Evolutionary conservation across 805 yeast species (phyloP), one percentile per base, ranked within the genome.

Genomic region (Grigorovia transvaalensis): DNA sequence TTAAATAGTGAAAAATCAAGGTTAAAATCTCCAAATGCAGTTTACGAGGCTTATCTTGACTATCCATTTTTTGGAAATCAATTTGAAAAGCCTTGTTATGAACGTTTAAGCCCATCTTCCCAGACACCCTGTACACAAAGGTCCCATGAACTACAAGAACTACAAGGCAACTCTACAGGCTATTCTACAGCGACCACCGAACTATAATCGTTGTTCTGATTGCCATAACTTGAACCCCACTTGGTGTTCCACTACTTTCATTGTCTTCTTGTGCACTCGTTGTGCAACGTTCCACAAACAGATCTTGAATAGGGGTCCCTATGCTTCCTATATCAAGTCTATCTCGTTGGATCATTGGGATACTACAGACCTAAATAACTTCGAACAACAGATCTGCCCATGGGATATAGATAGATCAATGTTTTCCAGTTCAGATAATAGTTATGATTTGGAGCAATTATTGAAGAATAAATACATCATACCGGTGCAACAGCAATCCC

Each of bases 231-330:
- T 75, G 3, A 80, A 76, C 64, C 93, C 95, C 12, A 85, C 58
- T 8, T 63, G 71, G 67, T 62, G 65, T 51, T 63, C 69, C 0
- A 50, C 61, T 1, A 63, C 64, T 45, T 57, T 84, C 47, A 93
- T 95, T 20, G 71, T 87, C 11, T 81, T 88, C 55, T 70, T 88
- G 15, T 88, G 96, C 71, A 91, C 93, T 15, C 72, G 93, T 57
- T 88, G 96, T 74, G 93, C 95, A 9, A 79, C 87, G 2, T 72
- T 82, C 29, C 96, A 88, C 67, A 73, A 86, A 54, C 77, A 77
- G 52, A 46, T 61, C 13, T 71, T 86, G 45, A 86, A 88, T 0
- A 59, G 74, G 1, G 67, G 64, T 33, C 59, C 56, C 12, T 80
- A 80, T 48, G 66, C 83, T 8, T 82, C 90, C 5, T 68, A 71